Percentiles rank a stretch among this genome's conserved stretches.
These are phyloP conservation scores for Nemania diffusa DNA, from an alignment of 2,329 filamentous ascomycete species.

Conservation along the genomic window DNA sequence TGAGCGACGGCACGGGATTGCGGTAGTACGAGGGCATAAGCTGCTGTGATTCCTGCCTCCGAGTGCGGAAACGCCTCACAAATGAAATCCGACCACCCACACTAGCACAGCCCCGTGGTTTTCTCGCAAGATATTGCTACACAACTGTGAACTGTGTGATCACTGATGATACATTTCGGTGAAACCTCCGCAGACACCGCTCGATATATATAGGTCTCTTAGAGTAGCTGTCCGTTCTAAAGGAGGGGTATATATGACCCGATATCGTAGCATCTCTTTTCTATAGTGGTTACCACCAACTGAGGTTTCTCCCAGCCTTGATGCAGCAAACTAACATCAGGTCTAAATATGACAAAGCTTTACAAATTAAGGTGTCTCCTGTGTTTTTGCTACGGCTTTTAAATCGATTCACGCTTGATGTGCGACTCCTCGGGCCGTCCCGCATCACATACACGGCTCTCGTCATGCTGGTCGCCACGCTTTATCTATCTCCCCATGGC, in stretches of 20 bases:
- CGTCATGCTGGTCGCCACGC: background rate
- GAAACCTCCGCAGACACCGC: background rate
- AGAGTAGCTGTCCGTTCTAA: background rate
- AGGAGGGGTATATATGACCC: background rate
- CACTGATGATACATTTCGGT: background rate
- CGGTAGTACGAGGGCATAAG: background rate
- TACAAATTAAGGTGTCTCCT: background rate
- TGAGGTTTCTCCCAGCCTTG: too few species aligned
- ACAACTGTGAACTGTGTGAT: background rate
- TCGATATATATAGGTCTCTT: background rate
- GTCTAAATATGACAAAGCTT: background rate
- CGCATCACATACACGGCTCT: background rate
- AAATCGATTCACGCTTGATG: background rate
- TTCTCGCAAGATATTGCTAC: background rate
- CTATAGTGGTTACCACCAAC: background rate
- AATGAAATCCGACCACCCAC: background rate
- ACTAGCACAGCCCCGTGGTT: background rate
- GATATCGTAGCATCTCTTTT: background rate
- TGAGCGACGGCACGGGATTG: background rate
- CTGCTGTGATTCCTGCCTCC: background rate
- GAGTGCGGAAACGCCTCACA: background rate
- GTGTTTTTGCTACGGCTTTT: background rate
- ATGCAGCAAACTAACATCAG: background rate
- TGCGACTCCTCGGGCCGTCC: background rate
- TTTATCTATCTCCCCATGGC: background rate